Evolutionary conservation across 495 filamentous ascomycete genomes (phyloP).

Genomic region (Hypoxylon lenormandii): DNA sequence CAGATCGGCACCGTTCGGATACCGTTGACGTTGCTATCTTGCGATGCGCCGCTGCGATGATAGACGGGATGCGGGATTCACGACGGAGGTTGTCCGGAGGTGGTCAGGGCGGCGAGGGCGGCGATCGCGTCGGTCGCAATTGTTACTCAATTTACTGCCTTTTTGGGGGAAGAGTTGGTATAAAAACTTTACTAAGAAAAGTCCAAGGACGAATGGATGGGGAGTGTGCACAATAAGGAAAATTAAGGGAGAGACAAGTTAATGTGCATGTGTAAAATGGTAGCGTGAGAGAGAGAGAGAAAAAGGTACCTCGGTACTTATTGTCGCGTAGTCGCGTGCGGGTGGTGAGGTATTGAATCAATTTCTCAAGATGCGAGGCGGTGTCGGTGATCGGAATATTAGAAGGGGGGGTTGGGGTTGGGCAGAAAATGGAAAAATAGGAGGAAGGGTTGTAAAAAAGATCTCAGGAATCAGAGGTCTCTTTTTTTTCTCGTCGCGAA

Average conservation of each 20-base stretch:
- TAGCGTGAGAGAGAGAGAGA: constrained; percentile 14
- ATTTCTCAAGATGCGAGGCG: constrained; percentile 49
- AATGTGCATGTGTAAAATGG: not conserved
- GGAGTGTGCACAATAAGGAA: constrained; percentile 31
- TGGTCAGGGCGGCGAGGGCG: constrained; percentile 44
- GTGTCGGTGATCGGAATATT: constrained; percentile 51
- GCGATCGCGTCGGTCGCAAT: constrained; percentile 27
- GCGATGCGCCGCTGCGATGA: constrained; percentile 20
- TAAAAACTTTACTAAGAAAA: constrained; percentile 35
- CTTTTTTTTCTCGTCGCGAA: constrained; percentile 51
- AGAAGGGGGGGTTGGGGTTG: constrained; percentile 50
- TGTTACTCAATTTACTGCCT: constrained; percentile 39
- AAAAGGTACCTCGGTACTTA: constrained; percentile 47
- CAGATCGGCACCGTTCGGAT: not conserved
- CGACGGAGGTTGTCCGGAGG: not conserved
- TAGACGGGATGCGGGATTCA: constrained; percentile 5
- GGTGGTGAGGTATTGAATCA: constrained; percentile 40
- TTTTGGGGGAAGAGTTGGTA: constrained; percentile 37
- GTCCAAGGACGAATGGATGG: constrained; percentile 41
- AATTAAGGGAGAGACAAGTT: constrained; percentile 34
- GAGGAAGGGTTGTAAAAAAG: constrained; percentile 55
- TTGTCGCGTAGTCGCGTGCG: constrained; percentile 44
- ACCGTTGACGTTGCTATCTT: constrained; percentile 10
- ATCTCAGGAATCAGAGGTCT: constrained; percentile 50
- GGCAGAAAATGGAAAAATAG: constrained; percentile 55